These are phyloP conservation scores for Phytophthora syringae DNA, from an alignment of 352 stramenopile species.

Conservation along the genomic window DNA sequence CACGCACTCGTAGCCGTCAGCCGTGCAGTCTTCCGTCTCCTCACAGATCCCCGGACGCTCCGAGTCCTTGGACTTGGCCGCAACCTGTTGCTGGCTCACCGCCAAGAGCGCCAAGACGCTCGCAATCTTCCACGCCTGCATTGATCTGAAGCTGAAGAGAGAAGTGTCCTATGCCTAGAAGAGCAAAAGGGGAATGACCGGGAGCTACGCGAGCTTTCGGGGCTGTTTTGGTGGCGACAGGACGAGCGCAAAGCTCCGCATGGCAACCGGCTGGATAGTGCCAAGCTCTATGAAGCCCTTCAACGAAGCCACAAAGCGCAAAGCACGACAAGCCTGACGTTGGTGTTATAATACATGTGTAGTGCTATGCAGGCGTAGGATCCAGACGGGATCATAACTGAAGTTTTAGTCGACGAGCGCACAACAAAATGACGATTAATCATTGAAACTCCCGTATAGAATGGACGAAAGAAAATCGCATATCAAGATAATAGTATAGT, in stretches of 20 bases:
- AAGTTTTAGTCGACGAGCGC: constrained; percentile 1
- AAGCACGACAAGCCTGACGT: constrained; percentile 38
- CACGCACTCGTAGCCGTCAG: constrained; percentile 67
- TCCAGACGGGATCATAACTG: constrained; percentile 1
- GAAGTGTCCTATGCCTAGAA: constrained; percentile 19
- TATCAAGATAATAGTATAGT: constrained; percentile 9
- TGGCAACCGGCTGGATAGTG: constrained; percentile 27
- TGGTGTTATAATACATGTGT: too few relatives aligned
- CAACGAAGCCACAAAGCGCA: constrained; percentile 34
- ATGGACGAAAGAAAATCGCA: not conserved
- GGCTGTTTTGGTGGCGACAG: constrained; percentile 25
- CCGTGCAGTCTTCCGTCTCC: constrained; percentile 59
- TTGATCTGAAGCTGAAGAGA: constrained; percentile 26
- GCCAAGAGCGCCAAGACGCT: constrained; percentile 41
- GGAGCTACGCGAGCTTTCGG: constrained; percentile 7
- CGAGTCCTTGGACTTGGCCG: constrained; percentile 32
- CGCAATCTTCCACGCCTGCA: constrained; percentile 51
- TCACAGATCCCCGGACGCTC: constrained; percentile 62
- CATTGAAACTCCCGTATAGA: constrained; percentile 2
- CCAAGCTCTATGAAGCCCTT: constrained; percentile 25
- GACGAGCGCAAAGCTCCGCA: constrained; percentile 29
- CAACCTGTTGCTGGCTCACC: constrained; percentile 42
- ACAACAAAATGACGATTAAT: constrained; percentile 19
- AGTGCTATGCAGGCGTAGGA: constrained; percentile 10
- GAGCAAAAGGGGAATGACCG: constrained; percentile 42